phyloP scores from a whole-genome alignment of 2,329 filamentous ascomycete genomes.

The Kalmusia sp. region DNA sequence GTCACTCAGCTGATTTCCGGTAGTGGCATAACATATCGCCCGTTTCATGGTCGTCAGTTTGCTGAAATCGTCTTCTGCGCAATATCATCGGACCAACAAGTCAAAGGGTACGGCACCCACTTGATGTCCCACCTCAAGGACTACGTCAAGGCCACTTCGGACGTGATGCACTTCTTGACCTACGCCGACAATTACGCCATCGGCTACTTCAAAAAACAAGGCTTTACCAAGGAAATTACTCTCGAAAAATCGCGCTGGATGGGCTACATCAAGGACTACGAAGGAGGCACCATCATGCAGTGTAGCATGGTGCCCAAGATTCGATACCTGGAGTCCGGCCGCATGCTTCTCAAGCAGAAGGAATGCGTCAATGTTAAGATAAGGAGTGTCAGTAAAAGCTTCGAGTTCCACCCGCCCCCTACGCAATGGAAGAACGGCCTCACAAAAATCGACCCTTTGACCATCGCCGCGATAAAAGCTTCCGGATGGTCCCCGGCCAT shows the following conservation, averaged over 20 bases:
- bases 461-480: constrained; percentile 84
- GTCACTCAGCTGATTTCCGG: neutral
- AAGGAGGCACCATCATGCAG: constrained; percentile 99
- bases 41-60: constrained; percentile 89
- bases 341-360: constrained; percentile 97
- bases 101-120: constrained; percentile 97
- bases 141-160: constrained; percentile 95
- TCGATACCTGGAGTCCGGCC: constrained; percentile 88
- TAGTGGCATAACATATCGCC: constrained; percentile 94
- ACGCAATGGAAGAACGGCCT: constrained; percentile 80
- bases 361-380: constrained; percentile 96
- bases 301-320: constrained; percentile 96
- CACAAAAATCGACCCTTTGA: constrained; percentile 77
- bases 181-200: constrained; percentile 99
- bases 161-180: constrained; percentile 98
- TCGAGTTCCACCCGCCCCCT: constrained; percentile 85
- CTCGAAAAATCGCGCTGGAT: constrained; percentile 92
- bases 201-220: constrained; percentile 99
- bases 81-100: constrained; percentile 96
- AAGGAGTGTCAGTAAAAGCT: constrained; percentile 84
- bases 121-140: constrained; percentile 98
- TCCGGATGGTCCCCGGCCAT: constrained; percentile 97
- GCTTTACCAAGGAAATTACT: constrained; percentile 98
- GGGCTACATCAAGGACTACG: constrained; percentile 99
- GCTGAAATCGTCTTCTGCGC: constrained; percentile 99